phyloP scores from a whole-genome alignment of 306 rosid genomes.

The Spatholobus suberectus region DNA sequence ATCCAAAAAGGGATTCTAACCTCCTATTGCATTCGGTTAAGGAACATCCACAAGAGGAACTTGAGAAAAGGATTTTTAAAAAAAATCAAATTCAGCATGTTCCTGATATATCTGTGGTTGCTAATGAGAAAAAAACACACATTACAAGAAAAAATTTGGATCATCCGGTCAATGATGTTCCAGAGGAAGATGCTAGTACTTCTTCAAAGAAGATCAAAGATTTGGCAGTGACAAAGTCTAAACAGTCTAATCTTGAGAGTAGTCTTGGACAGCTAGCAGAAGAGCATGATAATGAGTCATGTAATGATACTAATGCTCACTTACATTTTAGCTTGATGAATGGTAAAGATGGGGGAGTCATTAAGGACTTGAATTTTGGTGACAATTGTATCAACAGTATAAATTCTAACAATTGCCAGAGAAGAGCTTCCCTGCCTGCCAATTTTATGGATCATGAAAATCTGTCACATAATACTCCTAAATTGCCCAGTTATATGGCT shows the following conservation, averaged over 20 bases:
- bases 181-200: constrained; percentile 14
- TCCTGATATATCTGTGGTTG: constrained; percentile 35
- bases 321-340: background rate
- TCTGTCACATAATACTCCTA: constrained; percentile 27
- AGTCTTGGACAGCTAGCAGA: constrained; percentile 11
- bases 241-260: constrained; percentile 4
- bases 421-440: constrained; percentile 51
- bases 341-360: constrained; percentile 18
- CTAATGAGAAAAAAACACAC: constrained; percentile 31
- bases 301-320: constrained; percentile 5
- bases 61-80: constrained; percentile 40
- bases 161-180: constrained; percentile 27
- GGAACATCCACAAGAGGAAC: constrained; percentile 43
- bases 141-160: constrained; percentile 18
- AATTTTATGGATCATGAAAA: constrained; percentile 41
- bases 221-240: constrained; percentile 26
- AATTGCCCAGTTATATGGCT: constrained; percentile 54
- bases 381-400: no score
- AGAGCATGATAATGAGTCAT: constrained; percentile 11
- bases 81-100: constrained; percentile 22
- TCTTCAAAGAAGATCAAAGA: constrained; percentile 31
- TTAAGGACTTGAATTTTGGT: constrained; percentile 38
- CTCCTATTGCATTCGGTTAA: constrained; percentile 34
- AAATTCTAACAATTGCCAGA: constrained; percentile 27
- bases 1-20: constrained; percentile 33